Conservation (phyloP, 1,139 yeast genomes). For the Yamadazyma epiphylla region DNA sequence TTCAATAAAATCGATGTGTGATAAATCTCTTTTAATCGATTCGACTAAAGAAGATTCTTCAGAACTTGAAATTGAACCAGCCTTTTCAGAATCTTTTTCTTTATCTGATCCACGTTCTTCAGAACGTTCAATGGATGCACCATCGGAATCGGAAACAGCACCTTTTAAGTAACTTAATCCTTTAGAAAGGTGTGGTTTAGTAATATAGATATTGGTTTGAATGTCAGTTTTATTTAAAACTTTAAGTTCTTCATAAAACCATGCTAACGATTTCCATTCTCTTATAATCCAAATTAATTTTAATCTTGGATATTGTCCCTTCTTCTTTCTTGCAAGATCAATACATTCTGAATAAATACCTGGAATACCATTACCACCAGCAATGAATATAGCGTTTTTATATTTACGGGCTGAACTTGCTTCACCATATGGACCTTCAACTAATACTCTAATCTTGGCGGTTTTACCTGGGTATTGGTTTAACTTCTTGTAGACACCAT, state of each 20-base stretch:
- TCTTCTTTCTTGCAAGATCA: slow-evolving; percentile 14
- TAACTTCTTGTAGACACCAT: slow-evolving; percentile 24
- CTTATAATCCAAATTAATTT: slow-evolving; percentile 43
- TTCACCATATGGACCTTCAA: slow-evolving; percentile 39
- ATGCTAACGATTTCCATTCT: slow-evolving; percentile 34
- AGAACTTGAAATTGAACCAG: slow-evolving; percentile 2
- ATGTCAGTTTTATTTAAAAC: slow-evolving; percentile 22
- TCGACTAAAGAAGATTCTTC: slow-evolving; percentile 5
- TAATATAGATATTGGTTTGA: slow-evolving; percentile 19
- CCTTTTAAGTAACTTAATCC: slow-evolving; percentile 12
- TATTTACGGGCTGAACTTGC: slow-evolving; percentile 23
- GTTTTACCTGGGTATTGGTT: slow-evolving; percentile 20
- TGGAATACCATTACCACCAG: slow-evolving; percentile 41
- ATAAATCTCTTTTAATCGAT: slow-evolving; percentile 13
- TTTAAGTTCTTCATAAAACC: slow-evolving; percentile 46
- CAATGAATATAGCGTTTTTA: slow-evolving; percentile 29
- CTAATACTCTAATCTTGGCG: slow-evolving; percentile 23
- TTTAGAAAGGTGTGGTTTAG: slow-evolving; percentile 13
- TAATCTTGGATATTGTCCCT: slow-evolving; percentile 8
- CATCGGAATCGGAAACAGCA: slow-evolving; percentile 10
- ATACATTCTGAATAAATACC: slow-evolving; percentile 34
- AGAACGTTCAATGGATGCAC: slow-evolving; percentile 9
- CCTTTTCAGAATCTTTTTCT: slow-evolving; percentile 8
- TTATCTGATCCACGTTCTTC: slow-evolving; percentile 12
- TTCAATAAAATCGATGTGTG: slow-evolving; percentile 21